These are phyloP conservation scores for Alternaria brassicicola DNA, from an alignment of 2,329 filamentous ascomycete genomes.

Conservation along the genomic window DNA sequence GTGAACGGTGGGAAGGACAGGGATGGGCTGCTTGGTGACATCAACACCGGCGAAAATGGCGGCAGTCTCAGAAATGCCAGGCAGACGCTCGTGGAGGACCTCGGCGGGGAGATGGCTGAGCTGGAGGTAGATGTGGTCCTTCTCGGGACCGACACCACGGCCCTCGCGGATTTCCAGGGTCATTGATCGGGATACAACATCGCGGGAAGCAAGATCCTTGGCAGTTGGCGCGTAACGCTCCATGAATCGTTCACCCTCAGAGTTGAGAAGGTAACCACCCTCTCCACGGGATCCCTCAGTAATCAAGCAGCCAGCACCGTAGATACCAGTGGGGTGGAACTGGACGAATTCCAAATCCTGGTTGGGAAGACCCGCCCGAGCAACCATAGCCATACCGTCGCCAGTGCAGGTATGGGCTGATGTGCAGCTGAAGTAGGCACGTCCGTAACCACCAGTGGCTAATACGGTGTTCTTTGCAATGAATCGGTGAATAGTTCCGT, in stretches of 20 bases:
- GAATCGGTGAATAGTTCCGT: slow-evolving; percentile 97
- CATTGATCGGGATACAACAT: slow-evolving; percentile 97
- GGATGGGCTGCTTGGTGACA: slow-evolving; percentile 95
- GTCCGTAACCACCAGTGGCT: slow-evolving; percentile 95
- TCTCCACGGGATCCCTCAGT: slow-evolving; percentile 98
- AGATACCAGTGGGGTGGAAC: slow-evolving; percentile 99
- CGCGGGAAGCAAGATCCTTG: slow-evolving; percentile 95
- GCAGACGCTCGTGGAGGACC: slow-evolving; percentile 92
- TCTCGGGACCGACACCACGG: slow-evolving; percentile 93
- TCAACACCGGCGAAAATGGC: slow-evolving; percentile 97
- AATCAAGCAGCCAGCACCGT: slow-evolving; percentile 93
- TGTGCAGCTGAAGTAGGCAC: slow-evolving; percentile 97
- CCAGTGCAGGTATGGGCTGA: slow-evolving; percentile 98
- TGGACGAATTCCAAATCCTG: slow-evolving; percentile 99
- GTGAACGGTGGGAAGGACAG: slow-evolving; percentile 94
- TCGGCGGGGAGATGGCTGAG: slow-evolving; percentile 93
- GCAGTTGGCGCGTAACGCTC: slow-evolving; percentile 97
- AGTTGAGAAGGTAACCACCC: slow-evolving; percentile 97
- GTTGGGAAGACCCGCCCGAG: slow-evolving; percentile 94
- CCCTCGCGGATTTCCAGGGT: slow-evolving; percentile 98
- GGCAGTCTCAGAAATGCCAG: slow-evolving; percentile 97
- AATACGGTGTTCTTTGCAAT: slow-evolving; percentile 95
- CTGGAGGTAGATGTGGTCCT: slow-evolving; percentile 98
- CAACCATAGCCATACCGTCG: slow-evolving; percentile 99
- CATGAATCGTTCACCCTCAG: slow-evolving; percentile 99